A percentile compares a stretch with the other conserved stretches of the same genome.
These are phyloP conservation scores for Leptodermis oblonga DNA, from an alignment of 257 asterid species.

Conservation along the genomic window DNA sequence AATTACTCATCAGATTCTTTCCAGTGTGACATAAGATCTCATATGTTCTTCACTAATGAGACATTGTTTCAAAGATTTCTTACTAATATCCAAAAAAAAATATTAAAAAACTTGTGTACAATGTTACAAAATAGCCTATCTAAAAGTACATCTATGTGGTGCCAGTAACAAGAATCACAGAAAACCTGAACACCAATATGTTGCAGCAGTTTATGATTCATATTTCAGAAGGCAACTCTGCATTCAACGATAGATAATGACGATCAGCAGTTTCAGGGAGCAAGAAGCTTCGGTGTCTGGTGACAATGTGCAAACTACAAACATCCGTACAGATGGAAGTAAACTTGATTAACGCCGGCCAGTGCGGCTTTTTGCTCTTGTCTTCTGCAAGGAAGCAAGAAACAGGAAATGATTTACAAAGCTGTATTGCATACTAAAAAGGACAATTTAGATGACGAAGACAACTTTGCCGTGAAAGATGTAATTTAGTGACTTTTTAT, in stretches of 20 bases:
- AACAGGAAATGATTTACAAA: slow-evolving; percentile 1
- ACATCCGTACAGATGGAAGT: background rate
- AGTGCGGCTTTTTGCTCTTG: slow-evolving; percentile 66
- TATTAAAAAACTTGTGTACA: slow-evolving; percentile 18
- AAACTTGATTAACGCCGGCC: slow-evolving; percentile 49
- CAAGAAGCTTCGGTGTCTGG: slow-evolving; percentile 6
- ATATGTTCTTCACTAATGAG: background rate
- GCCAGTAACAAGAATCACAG: slow-evolving; percentile 5
- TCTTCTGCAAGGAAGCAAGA: slow-evolving; percentile 46
- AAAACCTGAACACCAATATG: background rate
- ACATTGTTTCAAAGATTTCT: slow-evolving; percentile 2
- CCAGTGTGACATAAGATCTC: background rate
- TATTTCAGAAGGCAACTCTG: background rate
- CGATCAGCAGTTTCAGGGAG: background rate
- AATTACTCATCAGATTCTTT: background rate
- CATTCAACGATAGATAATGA: background rate
- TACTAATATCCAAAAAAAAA: background rate
- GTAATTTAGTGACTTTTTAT: background rate
- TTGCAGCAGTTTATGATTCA: slow-evolving; percentile 8
- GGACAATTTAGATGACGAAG: background rate
- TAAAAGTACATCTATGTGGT: background rate
- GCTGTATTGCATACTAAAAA: background rate
- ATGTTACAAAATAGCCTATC: slow-evolving; percentile 5
- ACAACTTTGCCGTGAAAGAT: background rate
- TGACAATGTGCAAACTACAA: background rate